Evolutionary conservation across 192 early-diverging fungal genomes (phyloP), one percentile per base, ranked within the genome.

Genomic region (Entophlyctis helioformis): DNA sequence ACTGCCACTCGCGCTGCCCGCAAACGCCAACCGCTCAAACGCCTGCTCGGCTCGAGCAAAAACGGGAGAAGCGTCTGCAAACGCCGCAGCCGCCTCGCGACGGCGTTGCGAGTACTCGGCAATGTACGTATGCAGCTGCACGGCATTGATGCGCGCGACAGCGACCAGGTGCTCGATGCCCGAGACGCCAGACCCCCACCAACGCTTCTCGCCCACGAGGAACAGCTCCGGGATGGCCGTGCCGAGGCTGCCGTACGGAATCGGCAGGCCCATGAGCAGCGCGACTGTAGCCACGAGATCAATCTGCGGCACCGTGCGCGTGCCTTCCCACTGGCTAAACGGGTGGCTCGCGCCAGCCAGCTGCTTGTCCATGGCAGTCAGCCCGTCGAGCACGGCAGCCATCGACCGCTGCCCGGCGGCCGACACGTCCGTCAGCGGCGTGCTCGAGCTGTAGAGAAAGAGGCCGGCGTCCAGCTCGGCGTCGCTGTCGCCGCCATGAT

Each of bases 401-500:
- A 41, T 24, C 25, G 39, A 13, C 9, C 24, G 15, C 13, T 57
- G n/a, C 41, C 44, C 18, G 11, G 29, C 57, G 12, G 36, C 21
- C 13, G 20, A 6, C 4, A 15, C 32, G 7, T 48, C 46, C 7
- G 40, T 34, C 10, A 64, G 53, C 11, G 76, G 60, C 18, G 54
- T 59, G 10, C 60, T 46, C 26, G 83, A 80, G 35, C 79, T 78
- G 61, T 92, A 93, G 2, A 93, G 51, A 45, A 91, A 87, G 37
- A 96, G 52, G 8, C 69, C 85, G 7, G 88, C 85, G 56, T 87
- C 81, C 23, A 95, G 60, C 51, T 98, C 95, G 41, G 83, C 74
- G 36, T 82, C 78, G 53, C 82, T 87, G 46, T 98, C 95, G 19
- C 95, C 95, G 13, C 95, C 95, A 44, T 98, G 95, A 57, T 98